These are phyloP conservation scores for Nemania sp. DNA, from an alignment of 2,329 filamentous ascomycete genomes.

Conservation along the genomic window DNA sequence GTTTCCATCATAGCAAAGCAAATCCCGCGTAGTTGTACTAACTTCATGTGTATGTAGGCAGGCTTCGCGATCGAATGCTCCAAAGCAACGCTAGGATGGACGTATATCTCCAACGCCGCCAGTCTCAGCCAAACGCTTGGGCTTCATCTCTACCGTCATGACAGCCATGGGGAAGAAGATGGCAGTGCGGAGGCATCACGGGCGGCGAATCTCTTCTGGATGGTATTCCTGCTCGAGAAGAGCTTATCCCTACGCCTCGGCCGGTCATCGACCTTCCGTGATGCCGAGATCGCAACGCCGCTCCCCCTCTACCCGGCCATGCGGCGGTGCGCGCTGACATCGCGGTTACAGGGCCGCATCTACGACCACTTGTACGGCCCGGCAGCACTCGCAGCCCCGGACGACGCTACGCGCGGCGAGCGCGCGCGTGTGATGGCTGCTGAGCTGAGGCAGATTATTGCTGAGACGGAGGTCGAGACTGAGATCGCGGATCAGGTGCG, in stretches of 20 bases:
- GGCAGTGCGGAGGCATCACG: not conserved
- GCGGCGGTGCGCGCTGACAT: slow-evolving; percentile 25
- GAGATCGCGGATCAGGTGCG: slow-evolving; percentile 2
- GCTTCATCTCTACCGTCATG: slow-evolving; percentile 42
- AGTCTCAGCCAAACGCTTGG: slow-evolving; percentile 41
- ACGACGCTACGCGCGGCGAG: slow-evolving; percentile 25
- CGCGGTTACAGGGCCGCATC: slow-evolving; percentile 38
- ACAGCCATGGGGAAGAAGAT: no score
- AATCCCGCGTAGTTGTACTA: not conserved
- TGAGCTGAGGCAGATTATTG: slow-evolving; percentile 30
- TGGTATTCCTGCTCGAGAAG: slow-evolving; percentile 43
- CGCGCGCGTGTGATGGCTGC: slow-evolving; percentile 27
- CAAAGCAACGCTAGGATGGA: slow-evolving; percentile 40
- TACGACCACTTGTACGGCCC: slow-evolving; percentile 43
- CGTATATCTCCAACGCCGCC: slow-evolving; percentile 42
- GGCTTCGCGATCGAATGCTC: slow-evolving; percentile 41
- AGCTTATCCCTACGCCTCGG: slow-evolving; percentile 43
- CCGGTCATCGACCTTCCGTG: slow-evolving; percentile 40
- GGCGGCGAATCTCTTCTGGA: slow-evolving; percentile 40
- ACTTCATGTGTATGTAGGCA: slow-evolving; percentile 30
- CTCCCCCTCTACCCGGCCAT: slow-evolving; percentile 25
- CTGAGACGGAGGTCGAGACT: slow-evolving; percentile 17
- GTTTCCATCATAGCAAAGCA: no score
- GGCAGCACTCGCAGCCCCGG: slow-evolving; percentile 17
- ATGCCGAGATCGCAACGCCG: slow-evolving; percentile 37